phyloP scores from a whole-genome alignment of 371 early-diverging fungal genomes.

The Mortierella sp. region DNA sequence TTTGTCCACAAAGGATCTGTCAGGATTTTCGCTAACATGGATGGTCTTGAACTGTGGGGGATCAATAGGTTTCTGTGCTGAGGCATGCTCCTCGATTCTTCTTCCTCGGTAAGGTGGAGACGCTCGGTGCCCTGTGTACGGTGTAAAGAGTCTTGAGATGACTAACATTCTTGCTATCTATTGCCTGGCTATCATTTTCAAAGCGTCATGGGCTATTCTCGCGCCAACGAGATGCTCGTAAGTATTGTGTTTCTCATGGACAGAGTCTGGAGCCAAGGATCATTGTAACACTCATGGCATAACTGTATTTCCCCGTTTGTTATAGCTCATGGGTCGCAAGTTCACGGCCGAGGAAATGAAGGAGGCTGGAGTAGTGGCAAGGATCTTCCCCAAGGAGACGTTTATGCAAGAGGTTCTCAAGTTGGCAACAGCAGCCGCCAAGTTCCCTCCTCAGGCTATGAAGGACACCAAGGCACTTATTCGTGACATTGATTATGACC shows the following conservation, averaged over 20 bases:
- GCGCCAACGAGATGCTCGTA: constrained; percentile 74
- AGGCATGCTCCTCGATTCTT: constrained; percentile 71
- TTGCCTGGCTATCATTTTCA: neutral
- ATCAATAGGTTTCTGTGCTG: constrained; percentile 69
- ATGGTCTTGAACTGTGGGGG: neutral
- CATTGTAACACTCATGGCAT: too few species aligned
- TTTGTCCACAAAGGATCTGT: too few species aligned
- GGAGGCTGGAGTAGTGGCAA: constrained; percentile 59
- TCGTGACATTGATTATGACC: constrained; percentile 58
- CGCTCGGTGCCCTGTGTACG: neutral
- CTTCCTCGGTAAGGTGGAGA: constrained; percentile 61
- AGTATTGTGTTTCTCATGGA: constrained; percentile 16
- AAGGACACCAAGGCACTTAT: constrained; percentile 66
- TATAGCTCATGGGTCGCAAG: constrained; percentile 62
- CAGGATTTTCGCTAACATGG: too few species aligned
- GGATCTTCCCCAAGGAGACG: constrained; percentile 62
- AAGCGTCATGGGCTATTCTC: constrained; percentile 67
- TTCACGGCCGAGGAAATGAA: constrained; percentile 66
- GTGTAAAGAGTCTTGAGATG: too few species aligned
- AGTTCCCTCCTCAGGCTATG: constrained; percentile 65
- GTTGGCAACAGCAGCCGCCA: constrained; percentile 60
- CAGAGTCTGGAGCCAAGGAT: too few species aligned
- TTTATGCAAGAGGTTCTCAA: constrained; percentile 63
- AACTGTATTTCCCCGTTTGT: neutral
- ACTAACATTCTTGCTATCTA: neutral